These are phyloP conservation scores for Aspergillus leporis DNA, from an alignment of 495 filamentous ascomycete species.

Conservation along the genomic window DNA sequence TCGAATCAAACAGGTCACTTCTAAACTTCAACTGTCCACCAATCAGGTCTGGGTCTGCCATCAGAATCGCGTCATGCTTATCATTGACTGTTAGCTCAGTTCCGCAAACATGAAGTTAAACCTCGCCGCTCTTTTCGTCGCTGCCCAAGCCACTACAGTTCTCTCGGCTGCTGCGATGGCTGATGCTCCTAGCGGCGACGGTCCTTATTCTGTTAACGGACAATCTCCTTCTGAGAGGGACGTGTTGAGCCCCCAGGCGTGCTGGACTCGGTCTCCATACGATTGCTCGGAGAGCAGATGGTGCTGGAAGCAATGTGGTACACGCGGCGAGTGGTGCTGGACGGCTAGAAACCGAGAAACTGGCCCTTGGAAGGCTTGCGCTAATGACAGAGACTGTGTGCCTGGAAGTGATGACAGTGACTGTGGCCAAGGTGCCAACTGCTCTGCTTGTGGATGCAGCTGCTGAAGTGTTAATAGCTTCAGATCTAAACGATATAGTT, in stretches of 20 bases:
- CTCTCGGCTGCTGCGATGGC: neutral
- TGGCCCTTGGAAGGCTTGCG: neutral
- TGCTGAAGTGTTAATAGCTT: neutral
- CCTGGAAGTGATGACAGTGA: neutral
- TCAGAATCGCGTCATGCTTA: too few species aligned
- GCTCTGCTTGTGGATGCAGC: neutral
- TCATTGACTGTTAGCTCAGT: too few species aligned
- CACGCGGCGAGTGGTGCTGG: neutral
- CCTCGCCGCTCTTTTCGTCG: neutral
- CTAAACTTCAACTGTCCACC: too few species aligned
- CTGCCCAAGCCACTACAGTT: neutral
- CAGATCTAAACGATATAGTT: too few species aligned
- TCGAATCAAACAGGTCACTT: too few species aligned
- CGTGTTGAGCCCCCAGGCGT: neutral
- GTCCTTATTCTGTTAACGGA: neutral
- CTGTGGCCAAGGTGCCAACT: neutral
- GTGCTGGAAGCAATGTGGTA: neutral
- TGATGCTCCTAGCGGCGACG: neutral
- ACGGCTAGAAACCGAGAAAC: neutral
- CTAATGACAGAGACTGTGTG: neutral
- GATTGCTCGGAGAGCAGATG: neutral
- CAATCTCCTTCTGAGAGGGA: neutral
- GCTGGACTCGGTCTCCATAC: neutral
- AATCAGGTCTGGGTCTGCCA: too few species aligned
- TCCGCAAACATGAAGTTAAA: neutral